phyloP scores from a whole-genome alignment of 2,329 filamentous ascomycete genomes.

The Diaporthe sp. region DNA sequence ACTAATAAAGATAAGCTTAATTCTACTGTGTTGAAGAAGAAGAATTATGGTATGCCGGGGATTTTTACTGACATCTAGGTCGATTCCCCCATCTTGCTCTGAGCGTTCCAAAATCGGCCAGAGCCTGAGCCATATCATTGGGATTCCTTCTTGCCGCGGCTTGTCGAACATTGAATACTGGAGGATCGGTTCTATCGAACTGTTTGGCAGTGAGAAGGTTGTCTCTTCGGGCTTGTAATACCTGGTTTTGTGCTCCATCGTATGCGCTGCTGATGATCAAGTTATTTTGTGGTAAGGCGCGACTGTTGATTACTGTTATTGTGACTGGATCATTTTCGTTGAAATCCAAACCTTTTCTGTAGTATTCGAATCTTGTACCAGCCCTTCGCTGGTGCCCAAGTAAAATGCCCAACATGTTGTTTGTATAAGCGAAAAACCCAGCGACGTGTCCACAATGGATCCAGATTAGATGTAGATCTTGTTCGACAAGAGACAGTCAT shows the following conservation, averaged over 20 bases:
- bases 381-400: background rate
- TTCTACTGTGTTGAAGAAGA: background rate
- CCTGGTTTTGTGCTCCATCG: background rate
- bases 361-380: background rate
- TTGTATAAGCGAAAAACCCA: background rate
- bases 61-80: background rate
- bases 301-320: fast-evolving
- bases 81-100: background rate
- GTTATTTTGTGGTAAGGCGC: background rate
- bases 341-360: background rate
- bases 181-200: background rate
- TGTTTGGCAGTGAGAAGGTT: background rate
- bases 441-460: background rate
- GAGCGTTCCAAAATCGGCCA: background rate
- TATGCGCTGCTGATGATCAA: background rate
- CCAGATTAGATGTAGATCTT: background rate
- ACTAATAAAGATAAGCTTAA: background rate
- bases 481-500: background rate
- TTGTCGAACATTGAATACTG: background rate
- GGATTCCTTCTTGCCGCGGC: background rate
- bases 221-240: background rate
- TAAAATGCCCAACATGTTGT: background rate
- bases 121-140: background rate
- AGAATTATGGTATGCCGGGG: background rate
- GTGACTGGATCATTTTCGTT: background rate